Base-by-base conservation (phyloP, 2,329 filamentous ascomycete species). In the Truncatella angustata region DNA sequence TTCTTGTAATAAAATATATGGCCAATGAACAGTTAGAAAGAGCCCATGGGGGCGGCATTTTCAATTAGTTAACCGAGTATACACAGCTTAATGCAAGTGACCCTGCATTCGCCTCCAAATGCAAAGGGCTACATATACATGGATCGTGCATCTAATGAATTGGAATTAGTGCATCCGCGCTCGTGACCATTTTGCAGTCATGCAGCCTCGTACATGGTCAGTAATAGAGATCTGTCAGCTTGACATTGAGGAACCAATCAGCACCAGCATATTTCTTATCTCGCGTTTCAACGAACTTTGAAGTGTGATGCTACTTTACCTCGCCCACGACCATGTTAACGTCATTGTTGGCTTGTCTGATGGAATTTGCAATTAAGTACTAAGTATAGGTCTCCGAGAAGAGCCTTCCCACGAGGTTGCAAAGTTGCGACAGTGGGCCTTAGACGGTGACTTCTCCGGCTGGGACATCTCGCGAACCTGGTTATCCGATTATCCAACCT, bases 201-300 rank as follows among this genome's bases (percentile, higher is more conserved):
- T 26, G 40, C 40, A 44, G 23, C 40, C 40, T 44, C 40, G 23
- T 23, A 44, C 28, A 23, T 28, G 6, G 43, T 46, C 43, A 34
- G 43, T 46, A 21, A 46, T 46, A 34, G 34, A 46, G 43, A 46
- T 16, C 20, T 46, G 43, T 46, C 43, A 46, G 34, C 16, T 32
- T 34, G 14, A 14, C 14, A 32, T 9, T 16, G 24, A 18, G 5
- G 14, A 28, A 16, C 43, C 43, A 46, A 46, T 46, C 43, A 46
- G 43, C 24, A 12, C 12, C 43, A 16, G 21, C 28, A 23, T 18
- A 34, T 20, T 20, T 32, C 43, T 46, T 46, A 46, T 46, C 43
- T 46, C 24, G 28, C 21, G 14, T 34, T n/a, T n/a, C n/a, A n/a
- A n/a, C n/a, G n/a, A n/a, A n/a, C n/a, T n/a, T n/a, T 46, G 24